These are phyloP conservation scores for Withania somnifera DNA, from an alignment of 305 asterid species.

Conservation along the genomic window DNA sequence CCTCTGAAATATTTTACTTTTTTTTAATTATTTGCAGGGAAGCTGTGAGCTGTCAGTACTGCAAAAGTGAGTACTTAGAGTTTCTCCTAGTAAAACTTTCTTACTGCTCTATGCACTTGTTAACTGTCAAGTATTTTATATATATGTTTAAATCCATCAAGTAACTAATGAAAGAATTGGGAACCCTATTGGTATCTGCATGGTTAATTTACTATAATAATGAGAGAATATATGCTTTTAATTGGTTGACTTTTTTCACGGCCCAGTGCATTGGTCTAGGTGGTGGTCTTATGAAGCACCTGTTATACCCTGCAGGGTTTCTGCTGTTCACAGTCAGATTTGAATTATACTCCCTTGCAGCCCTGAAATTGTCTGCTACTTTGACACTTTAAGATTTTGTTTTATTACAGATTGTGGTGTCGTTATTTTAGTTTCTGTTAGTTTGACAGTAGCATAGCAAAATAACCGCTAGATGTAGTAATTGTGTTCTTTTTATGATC, in stretches of 20 bases:
- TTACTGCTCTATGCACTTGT: constrained; percentile 8
- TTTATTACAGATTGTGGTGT: too few species aligned
- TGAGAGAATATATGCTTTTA: neutral
- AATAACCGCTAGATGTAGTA: neutral
- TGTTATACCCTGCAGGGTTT: neutral
- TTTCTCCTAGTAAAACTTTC: constrained; percentile 3
- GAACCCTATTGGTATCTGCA: neutral
- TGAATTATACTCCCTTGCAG: neutral
- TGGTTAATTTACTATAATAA: neutral
- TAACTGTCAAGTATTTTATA: neutral
- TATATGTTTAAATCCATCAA: neutral
- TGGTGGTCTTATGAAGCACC: neutral
- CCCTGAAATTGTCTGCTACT: neutral
- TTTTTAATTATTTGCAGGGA: constrained; percentile 53
- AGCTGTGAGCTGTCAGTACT: constrained; percentile 72
- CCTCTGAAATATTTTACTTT: constrained; percentile 1
- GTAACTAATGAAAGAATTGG: neutral
- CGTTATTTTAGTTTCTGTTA: neutral
- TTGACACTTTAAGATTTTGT: too few species aligned
- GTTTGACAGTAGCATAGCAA: neutral
- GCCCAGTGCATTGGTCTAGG: neutral
- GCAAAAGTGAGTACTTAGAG: constrained; percentile 47
- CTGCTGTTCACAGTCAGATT: neutral
- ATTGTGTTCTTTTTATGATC: neutral
- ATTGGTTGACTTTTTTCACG: neutral